Evolutionary conservation across 2,329 filamentous ascomycete genomes (phyloP), one percentile per base, ranked within the genome.

Genomic region (Beauveria brongniartii): DNA sequence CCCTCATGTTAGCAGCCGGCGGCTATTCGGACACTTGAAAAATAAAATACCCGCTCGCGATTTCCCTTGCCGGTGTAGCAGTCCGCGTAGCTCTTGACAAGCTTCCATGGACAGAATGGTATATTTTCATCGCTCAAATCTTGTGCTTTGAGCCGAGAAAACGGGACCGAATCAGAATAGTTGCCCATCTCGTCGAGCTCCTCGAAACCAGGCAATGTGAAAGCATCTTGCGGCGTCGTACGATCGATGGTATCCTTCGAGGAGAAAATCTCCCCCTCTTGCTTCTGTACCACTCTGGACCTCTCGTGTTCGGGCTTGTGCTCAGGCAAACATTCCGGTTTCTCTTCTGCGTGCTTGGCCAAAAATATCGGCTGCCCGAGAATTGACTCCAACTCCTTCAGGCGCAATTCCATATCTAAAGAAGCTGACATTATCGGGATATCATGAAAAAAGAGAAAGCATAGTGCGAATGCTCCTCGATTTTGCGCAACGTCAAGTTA

Each of bases 11-110:
- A 48, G 65, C 48, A 62, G 37, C 53, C 22, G 52, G 44, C 5
- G 22, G 14, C 16, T 10, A 28, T 20, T 9, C 7, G 6, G 18
- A 14, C 10, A 34, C n/a, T 10, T 22, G 55, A 30, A 18, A 22
- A 18, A 18, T 48, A 53, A 80, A 67, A 66, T 71, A 76, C 82
- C 65, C 67, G 79, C 68, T 72, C 80, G 64, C 67, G 73, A 67
- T 83, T 89, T 62, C 61, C 63, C 62, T 78, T 79, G 60, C 81
- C 80, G 48, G 87, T 81, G 69, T 82, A 90, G 59, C 73, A 77
- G 64, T 82, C 78, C 0, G 84, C 83, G 66, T 87, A 91, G 22
- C 76, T 78, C 28, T 75, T 71, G 26, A 90, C 72, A 0, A 83
- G 73, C 26, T 75, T 74, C 77, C 81, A 84, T 0, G 82, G 75